Percentiles rank a stretch among this genome's conserved stretches.
These are phyloP conservation scores for Dactylellina cionopaga DNA, from an alignment of 2,329 filamentous ascomycete species.

Conservation along the genomic window DNA sequence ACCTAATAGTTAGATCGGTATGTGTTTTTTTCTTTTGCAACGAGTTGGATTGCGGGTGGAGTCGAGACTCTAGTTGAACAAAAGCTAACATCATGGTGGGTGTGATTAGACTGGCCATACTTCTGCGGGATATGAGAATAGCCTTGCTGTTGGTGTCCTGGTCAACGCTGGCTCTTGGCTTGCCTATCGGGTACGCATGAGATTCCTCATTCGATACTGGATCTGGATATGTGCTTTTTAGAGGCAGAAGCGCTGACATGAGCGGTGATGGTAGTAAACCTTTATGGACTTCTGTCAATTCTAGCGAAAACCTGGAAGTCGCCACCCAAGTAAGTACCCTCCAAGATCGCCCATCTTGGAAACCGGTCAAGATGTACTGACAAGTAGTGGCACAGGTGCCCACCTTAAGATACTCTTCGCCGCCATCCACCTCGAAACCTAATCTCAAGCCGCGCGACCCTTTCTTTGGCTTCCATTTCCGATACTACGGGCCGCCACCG, in stretches of 20 bases:
- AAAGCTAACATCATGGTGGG: too few species aligned
- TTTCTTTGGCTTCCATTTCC: conserved; percentile 38
- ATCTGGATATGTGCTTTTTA: not conserved
- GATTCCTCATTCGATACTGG: not conserved
- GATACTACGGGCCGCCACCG: not conserved
- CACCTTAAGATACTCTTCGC: not conserved
- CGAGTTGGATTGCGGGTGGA: not conserved
- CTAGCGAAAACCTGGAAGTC: not conserved
- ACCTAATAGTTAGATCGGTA: not conserved
- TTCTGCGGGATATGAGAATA: conserved; percentile 31
- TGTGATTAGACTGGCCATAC: too few species aligned
- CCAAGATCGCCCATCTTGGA: not conserved
- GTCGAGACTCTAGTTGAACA: not conserved
- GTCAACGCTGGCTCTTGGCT: conserved; percentile 24
- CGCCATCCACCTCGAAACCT: not conserved
- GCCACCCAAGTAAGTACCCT: not conserved
- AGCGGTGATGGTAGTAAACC: not conserved
- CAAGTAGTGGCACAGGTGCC: too few species aligned
- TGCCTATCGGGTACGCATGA: conserved; percentile 32
- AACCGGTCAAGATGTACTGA: too few species aligned
- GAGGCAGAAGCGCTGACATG: not conserved
- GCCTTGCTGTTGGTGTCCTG: conserved; percentile 25
- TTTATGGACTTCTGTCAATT: not conserved
- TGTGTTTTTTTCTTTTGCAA: not conserved
- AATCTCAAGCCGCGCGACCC: not conserved